These are phyloP conservation scores for Tetragonia tetragonoides DNA, from an alignment of 148 eudicot species.

Conservation along the genomic window DNA sequence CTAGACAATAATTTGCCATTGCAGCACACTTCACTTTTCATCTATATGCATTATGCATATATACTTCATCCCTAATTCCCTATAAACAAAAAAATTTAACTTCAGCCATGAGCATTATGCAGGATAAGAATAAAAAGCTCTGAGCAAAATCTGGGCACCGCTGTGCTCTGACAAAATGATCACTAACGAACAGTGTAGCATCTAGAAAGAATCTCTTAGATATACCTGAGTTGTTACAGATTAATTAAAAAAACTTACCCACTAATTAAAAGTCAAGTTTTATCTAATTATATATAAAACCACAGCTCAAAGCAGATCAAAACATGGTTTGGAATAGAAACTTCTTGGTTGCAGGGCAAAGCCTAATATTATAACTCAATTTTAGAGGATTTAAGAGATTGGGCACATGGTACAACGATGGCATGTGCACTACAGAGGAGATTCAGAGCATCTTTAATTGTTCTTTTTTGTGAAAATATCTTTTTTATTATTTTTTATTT, in stretches of 20 bases:
- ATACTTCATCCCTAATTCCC: no score
- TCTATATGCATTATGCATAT: no score
- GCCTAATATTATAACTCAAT: neutral
- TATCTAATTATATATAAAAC: neutral
- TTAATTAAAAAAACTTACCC: neutral
- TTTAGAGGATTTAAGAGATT: neutral
- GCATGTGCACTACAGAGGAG: constrained; percentile 21
- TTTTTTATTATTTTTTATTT: no score
- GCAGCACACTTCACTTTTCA: no score
- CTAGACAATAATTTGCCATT: no score
- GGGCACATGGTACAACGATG: constrained; percentile 26
- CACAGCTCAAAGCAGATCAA: neutral
- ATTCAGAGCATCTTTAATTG: constrained; percentile 17
- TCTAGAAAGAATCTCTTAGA: constrained; percentile 10
- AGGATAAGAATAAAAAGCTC: no score
- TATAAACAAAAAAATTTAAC: no score
- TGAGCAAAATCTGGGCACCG: neutral
- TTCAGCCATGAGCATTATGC: no score
- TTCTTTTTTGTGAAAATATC: no score
- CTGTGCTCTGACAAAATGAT: constrained; percentile 10
- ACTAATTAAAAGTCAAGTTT: neutral
- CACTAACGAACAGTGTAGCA: neutral
- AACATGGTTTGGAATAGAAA: constrained; percentile 24
- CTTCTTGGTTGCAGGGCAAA: constrained; percentile 14
- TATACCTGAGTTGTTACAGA: constrained; percentile 18